Evolutionary conservation across 2,329 filamentous ascomycete genomes (phyloP).

Genomic region (Fusarium coicis): DNA sequence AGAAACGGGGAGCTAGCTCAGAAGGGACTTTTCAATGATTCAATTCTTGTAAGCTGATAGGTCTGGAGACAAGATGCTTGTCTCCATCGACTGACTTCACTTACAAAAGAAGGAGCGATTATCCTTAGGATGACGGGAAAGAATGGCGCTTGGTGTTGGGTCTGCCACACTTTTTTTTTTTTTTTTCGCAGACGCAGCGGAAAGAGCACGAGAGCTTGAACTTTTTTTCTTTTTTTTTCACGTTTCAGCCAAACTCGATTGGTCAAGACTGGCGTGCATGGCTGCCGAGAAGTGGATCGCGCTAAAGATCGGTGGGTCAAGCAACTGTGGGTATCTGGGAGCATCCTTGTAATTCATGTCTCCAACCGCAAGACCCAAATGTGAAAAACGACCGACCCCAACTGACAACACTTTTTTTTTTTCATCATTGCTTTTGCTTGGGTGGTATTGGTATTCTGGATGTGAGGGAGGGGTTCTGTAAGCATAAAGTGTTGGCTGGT

Average conservation of each 20-base stretch:
- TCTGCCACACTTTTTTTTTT: conserved; percentile 19
- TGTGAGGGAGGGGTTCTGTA: conserved; percentile 10
- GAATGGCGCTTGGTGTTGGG: conserved; percentile 14
- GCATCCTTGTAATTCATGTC: conserved; percentile 29
- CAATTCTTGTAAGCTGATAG: conserved; percentile 43
- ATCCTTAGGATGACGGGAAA: conserved; percentile 20
- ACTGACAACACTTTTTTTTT: conserved; percentile 9
- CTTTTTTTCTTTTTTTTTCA: conserved; percentile 47
- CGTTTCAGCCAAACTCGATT: conserved; percentile 48
- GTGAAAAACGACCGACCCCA: conserved; percentile 15
- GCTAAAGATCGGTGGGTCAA: conserved; percentile 47
- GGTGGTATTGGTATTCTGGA: background rate
- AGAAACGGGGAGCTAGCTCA: conserved; percentile 34
- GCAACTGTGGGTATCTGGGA: conserved; percentile 24
- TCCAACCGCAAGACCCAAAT: conserved; percentile 32
- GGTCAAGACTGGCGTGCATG: conserved; percentile 48
- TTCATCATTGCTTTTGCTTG: background rate
- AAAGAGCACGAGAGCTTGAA: conserved; percentile 52
- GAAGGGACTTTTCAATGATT: conserved; percentile 39
- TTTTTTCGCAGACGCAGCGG: conserved; percentile 11
- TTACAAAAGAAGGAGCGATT: conserved; percentile 27
- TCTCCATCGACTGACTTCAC: conserved; percentile 27
- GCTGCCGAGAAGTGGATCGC: conserved; percentile 49
- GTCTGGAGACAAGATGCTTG: conserved; percentile 10
- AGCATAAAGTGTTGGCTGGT: conserved; percentile 8